These are phyloP conservation scores for Cyberlindnera japonica DNA, from an alignment of 805 yeast species.

Conservation along the genomic window DNA sequence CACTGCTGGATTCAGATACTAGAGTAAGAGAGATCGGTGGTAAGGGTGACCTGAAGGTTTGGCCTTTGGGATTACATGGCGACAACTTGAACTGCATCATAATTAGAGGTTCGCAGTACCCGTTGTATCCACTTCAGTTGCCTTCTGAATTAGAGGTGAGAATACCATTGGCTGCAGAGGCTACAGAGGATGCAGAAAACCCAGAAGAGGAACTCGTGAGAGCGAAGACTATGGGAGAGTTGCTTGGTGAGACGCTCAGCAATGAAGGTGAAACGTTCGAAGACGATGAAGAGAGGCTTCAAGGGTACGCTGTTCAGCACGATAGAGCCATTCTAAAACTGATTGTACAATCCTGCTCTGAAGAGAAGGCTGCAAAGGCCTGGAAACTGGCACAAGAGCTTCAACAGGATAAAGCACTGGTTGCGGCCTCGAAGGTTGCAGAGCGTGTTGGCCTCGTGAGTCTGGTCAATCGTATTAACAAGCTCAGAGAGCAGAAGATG, in stretches of 20 bases:
- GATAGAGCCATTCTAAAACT: slow-evolving; percentile 78
- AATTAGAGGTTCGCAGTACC: slow-evolving; percentile 68
- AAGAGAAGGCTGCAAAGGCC: slow-evolving; percentile 61
- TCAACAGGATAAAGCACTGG: slow-evolving; percentile 72
- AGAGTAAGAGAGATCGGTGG: slow-evolving; percentile 49
- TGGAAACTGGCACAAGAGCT: slow-evolving; percentile 64
- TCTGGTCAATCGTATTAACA: slow-evolving; percentile 52
- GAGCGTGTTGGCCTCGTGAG: slow-evolving; percentile 58
- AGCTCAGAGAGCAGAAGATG: slow-evolving; percentile 49
- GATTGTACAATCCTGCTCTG: slow-evolving; percentile 70
- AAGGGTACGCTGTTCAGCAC: slow-evolving; percentile 50
- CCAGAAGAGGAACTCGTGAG: slow-evolving; percentile 64
- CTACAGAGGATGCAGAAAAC: slow-evolving; percentile 26
- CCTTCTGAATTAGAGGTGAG: slow-evolving; percentile 73
- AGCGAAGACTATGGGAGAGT: slow-evolving; percentile 55
- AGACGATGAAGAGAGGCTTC: slow-evolving; percentile 49
- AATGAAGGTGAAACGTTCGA: slow-evolving; percentile 40
- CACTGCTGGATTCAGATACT: slow-evolving; percentile 55
- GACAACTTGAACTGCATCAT: slow-evolving; percentile 73
- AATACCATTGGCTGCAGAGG: slow-evolving; percentile 48
- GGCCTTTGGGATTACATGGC: slow-evolving; percentile 82
- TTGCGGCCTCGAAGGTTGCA: slow-evolving; percentile 82
- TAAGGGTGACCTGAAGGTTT: slow-evolving; percentile 57
- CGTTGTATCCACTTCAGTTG: slow-evolving; percentile 79
- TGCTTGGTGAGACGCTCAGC: slow-evolving; percentile 54